phyloP scores from a whole-genome alignment of 352 stramenopile genomes.

The Detonula confervacea region DNA sequence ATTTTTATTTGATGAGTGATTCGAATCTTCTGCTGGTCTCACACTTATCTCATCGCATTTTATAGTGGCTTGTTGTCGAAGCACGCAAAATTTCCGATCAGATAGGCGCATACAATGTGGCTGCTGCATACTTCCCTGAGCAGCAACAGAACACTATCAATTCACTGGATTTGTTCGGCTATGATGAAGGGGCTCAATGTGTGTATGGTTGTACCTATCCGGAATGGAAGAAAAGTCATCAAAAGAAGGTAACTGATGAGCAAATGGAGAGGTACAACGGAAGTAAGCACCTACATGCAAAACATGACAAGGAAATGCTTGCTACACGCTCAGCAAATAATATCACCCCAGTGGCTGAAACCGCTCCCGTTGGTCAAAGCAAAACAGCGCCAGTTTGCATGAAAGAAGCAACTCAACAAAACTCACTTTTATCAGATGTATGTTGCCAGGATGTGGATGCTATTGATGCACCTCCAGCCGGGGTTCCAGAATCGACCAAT shows the following conservation, averaged over 20 bases:
- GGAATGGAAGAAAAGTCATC: conserved; percentile 82
- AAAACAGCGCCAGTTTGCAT: conserved; percentile 2
- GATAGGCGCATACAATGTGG: conserved; percentile 22
- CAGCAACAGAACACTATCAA: conserved; percentile 36
- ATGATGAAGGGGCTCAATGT: conserved; percentile 82
- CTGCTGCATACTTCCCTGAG: conserved; percentile 44
- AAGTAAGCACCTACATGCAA: conserved; percentile 76
- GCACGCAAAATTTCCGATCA: conserved; percentile 59
- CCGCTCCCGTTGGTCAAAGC: background rate
- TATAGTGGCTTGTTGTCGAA: conserved; percentile 84
- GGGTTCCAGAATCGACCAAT: conserved; percentile 14
- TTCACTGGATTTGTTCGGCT: conserved; percentile 74
- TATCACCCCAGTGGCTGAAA: background rate
- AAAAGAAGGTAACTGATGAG: conserved; percentile 81
- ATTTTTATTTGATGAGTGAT: conserved; percentile 1
- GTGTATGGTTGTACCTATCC: conserved; percentile 85
- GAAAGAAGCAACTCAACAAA: conserved; percentile 4
- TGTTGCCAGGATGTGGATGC: conserved; percentile 83
- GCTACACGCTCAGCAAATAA: conserved; percentile 30
- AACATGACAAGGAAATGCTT: conserved; percentile 79
- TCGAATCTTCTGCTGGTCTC: background rate
- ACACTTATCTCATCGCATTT: background rate
- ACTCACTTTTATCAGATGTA: conserved; percentile 80
- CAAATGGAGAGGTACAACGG: conserved; percentile 81
- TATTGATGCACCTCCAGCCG: conserved; percentile 6